Evolutionary conservation across 768 basidiomycete species (phyloP), one percentile per base, ranked within the genome.

Genomic region (Mycena metata): DNA sequence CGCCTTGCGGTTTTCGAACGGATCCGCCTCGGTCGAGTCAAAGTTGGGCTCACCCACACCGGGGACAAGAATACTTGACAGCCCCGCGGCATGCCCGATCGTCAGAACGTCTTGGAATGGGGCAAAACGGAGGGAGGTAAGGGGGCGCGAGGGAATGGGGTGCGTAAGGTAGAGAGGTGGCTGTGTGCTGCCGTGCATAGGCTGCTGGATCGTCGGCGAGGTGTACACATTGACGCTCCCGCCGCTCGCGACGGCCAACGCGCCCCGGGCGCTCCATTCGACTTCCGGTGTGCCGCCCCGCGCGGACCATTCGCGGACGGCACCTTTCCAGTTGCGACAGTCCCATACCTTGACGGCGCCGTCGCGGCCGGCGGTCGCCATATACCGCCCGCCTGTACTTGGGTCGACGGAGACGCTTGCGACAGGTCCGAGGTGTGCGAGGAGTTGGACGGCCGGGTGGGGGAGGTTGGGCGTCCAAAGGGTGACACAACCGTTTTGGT

Each of bases 391-490:
- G 2, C 92, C 91, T 8, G 90, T 84, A 62, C 92, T 94, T 0
- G 93, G 91, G 78, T 99, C 97, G 6, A 98, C 87, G 26, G 91
- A 87, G 19, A 97, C 84, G 35, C 92, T 89, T 2, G 88, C 85
- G 3, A 98, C 90, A 0, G 96, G 96, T 0, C 96, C 96, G 1
- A 95, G 81, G 76, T 99, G 98, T 1, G 97, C 93, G 9, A 98
- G 87, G 0, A 98, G 87, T 69, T 94, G 95, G 39, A 99, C 95
- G 1, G 95, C 96, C 0, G 97, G 94, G 67, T 95, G 91, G 0
- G 95, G 89, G 5, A 98, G 85, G 76, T 97, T 98, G 0, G 98
- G 98, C 9, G 96, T 97, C 96, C 96, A 98, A 2, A 99, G 84
- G 0, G 96, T 96, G n/a, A 98, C 93, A 26, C 90, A 91, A 16